Evolutionary conservation across 805 yeast genomes (phyloP).

Genomic region (Starmerella vitae): DNA sequence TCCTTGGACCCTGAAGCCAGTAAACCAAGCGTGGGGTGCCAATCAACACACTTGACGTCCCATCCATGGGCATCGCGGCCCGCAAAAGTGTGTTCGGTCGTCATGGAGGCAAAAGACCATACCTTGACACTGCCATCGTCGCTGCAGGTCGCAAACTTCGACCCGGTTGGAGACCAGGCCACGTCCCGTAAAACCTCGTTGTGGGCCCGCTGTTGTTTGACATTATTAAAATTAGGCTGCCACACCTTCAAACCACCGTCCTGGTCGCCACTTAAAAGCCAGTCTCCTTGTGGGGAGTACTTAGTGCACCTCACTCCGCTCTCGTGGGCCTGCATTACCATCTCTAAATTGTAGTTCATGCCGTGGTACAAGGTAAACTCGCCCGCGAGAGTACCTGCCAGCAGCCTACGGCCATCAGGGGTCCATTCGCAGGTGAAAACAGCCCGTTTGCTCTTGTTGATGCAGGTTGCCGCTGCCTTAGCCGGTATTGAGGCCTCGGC

Average conservation of each 20-base stretch:
- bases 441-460: constrained; percentile 84
- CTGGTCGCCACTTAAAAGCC: constrained; percentile 90
- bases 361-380: constrained; percentile 98
- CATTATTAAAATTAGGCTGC: constrained; percentile 97
- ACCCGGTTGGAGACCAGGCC: constrained; percentile 78
- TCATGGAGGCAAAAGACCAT: constrained; percentile 80
- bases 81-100: constrained; percentile 64
- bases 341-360: constrained; percentile 84
- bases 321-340: constrained; percentile 98
- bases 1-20: constrained; percentile 92
- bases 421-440: constrained; percentile 90
- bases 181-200: constrained; percentile 74
- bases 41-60: constrained; percentile 95
- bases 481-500: constrained; percentile 53
- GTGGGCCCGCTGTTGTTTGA: constrained; percentile 60
- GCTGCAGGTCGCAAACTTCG: constrained; percentile 83
- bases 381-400: constrained; percentile 85
- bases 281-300: constrained; percentile 82
- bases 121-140: constrained; percentile 85
- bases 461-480: constrained; percentile 78
- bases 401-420: constrained; percentile 82
- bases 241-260: constrained; percentile 85
- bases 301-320: constrained; percentile 64
- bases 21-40: constrained; percentile 85
- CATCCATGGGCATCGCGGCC: constrained; percentile 70